Evolutionary conservation across 768 basidiomycete species (phyloP), one percentile per base, ranked within the genome.

Genomic region (Calocera cornea): DNA sequence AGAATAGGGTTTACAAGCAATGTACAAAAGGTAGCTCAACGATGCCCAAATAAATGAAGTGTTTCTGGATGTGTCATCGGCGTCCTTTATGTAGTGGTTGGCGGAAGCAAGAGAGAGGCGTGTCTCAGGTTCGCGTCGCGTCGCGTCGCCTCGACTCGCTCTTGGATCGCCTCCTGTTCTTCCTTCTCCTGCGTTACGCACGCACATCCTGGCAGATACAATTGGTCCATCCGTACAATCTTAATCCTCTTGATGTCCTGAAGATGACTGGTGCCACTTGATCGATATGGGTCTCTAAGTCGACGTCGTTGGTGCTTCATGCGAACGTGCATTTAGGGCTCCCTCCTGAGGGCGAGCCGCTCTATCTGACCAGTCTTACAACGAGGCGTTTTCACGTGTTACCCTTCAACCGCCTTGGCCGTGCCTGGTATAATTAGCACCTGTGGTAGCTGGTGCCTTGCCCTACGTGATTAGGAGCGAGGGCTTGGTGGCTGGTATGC

Each of bases 1-100:
- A 50, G 49, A 50, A 60, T 60, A 60, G 31, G 54, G 24, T 60
- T 47, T 16, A 60, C 31, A 60, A 47, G 5, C 54, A 60, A 60
- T 60, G 54, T 60, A 60, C 24, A 27, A 60, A 60, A 60, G 22
- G 24, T 60, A 60, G 54, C 54, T 60, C 54, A 60, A 60, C 14
- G 54, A 60, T 27, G 54, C 31, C n/a, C 54, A 33, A 60, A 60
- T 60, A 47, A 47, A 47, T 17, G 44, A 47, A 7, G 3, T 47
- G 44, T 47, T 47, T 24, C 24, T 17, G 44, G 44, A 47, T 24
- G 8, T 47, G 19, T 41, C 19, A 7, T 47, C 19, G 16, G 8
- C 19, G 44, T 24, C n/a, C n/a, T n/a, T n/a, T n/a, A n/a, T n/a
- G n/a, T n/a, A n/a, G n/a, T n/a, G n/a, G n/a, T n/a, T n/a, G n/a